These are phyloP conservation scores for Tolypocladium capitatum DNA, from an alignment of 2,329 filamentous ascomycete species.

Conservation along the genomic window DNA sequence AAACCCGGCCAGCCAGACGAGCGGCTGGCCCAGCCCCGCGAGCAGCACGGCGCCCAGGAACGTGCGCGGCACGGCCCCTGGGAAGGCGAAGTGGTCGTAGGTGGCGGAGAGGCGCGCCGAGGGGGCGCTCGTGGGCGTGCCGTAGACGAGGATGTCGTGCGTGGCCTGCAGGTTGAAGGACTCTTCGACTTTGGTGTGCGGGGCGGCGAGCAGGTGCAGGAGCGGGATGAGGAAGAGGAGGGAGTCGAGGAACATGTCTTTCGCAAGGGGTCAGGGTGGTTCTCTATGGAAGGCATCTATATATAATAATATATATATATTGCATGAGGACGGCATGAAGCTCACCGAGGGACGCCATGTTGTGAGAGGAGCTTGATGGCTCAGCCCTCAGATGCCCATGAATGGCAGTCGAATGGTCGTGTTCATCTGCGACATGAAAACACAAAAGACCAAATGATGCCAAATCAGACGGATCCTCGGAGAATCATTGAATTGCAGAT, in stretches of 20 bases:
- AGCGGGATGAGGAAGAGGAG: constrained; percentile 43
- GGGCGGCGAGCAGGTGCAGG: constrained; percentile 59
- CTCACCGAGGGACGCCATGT: constrained; percentile 12
- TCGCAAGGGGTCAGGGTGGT: neutral
- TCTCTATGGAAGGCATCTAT: too few relatives aligned
- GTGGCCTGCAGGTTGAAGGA: constrained; percentile 94
- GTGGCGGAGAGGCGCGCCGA: constrained; percentile 37
- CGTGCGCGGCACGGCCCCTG: constrained; percentile 81
- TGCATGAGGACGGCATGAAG: neutral
- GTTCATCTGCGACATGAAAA: neutral
- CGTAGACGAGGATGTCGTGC: constrained; percentile 78
- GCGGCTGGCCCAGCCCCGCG: constrained; percentile 56
- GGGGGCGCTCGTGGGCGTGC: constrained; percentile 42
- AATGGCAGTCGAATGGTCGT: neutral
- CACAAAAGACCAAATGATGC: too few relatives aligned
- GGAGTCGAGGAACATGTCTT: constrained; percentile 12
- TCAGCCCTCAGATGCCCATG: neutral
- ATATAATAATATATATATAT: too few relatives aligned
- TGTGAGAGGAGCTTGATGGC: neutral
- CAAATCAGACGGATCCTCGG: neutral
- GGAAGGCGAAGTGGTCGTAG: constrained; percentile 86
- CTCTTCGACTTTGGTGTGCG: constrained; percentile 96
- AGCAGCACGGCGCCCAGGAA: constrained; percentile 74
- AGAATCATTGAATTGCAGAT: too few relatives aligned
- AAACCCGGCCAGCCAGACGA: constrained; percentile 44